These are phyloP conservation scores for Cryptococcus sp. DNA, from an alignment of 1,284 basidiomycete species.

Conservation along the genomic window DNA sequence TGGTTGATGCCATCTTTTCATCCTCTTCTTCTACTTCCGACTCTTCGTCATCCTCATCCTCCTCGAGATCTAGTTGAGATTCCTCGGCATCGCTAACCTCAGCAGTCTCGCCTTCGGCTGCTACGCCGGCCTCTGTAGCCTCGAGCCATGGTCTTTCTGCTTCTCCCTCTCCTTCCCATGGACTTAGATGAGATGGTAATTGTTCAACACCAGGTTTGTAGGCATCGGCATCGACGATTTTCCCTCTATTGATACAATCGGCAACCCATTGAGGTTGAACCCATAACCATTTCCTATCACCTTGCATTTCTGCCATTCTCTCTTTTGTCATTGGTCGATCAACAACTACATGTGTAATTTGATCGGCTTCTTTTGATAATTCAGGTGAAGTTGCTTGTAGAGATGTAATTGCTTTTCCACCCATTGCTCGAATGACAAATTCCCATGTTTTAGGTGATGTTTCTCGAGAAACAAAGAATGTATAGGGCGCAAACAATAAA, in stretches of 20 bases:
- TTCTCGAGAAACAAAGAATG: conserved; percentile 93
- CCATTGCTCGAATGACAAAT: conserved; percentile 88
- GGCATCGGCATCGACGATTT: conserved; percentile 75
- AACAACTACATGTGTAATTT: conserved; percentile 93
- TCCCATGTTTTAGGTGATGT: conserved; percentile 90
- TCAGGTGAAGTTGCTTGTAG: conserved; percentile 66
- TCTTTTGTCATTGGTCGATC: conserved; percentile 69
- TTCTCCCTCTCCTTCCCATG: conserved; percentile 77
- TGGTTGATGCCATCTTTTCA: conserved; percentile 29
- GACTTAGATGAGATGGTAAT: conserved; percentile 92
- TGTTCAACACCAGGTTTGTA: conserved; percentile 76
- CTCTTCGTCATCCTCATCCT: conserved; percentile 40
- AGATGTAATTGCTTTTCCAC: conserved; percentile 76
- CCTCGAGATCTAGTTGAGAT: conserved; percentile 40
- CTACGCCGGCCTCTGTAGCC: conserved; percentile 45
- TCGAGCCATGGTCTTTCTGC: conserved; percentile 55
- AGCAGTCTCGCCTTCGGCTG: conserved; percentile 35
- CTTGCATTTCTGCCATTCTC: conserved; percentile 60
- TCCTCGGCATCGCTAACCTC: conserved; percentile 40
- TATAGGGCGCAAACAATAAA: conserved; percentile 76
- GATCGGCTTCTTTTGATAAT: conserved; percentile 54
- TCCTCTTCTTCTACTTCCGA: conserved; percentile 48
- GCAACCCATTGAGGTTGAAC: conserved; percentile 98
- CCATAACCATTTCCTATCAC: conserved; percentile 69
- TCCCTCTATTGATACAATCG: conserved; percentile 87